phyloP scores from a whole-genome alignment of 2,329 filamentous ascomycete species.

The Colletotrichum eleusines region DNA sequence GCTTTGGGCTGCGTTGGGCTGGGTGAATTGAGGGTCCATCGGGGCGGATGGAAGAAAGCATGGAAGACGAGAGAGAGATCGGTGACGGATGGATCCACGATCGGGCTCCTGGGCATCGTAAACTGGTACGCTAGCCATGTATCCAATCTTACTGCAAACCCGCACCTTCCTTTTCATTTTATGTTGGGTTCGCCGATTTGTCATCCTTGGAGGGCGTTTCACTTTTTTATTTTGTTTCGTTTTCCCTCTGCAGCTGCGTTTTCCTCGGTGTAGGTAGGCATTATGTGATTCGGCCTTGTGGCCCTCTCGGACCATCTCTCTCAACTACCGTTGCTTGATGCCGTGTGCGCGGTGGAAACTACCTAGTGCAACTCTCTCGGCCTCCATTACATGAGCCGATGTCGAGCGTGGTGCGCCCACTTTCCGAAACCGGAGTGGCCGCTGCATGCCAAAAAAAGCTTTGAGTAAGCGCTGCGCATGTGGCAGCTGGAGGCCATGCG shows the following conservation, averaged over 20 bases:
- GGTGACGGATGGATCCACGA: slow-evolving; percentile 20
- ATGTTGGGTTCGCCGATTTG: not conserved
- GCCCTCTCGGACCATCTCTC: not conserved
- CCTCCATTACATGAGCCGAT: slow-evolving; percentile 7
- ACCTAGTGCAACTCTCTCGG: not conserved
- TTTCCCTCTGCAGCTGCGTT: not conserved
- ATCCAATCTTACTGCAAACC: slow-evolving; percentile 12
- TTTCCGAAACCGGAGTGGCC: slow-evolving; percentile 29
- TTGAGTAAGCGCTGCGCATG: slow-evolving; percentile 24
- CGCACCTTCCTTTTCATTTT: not conserved
- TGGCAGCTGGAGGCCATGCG: not conserved
- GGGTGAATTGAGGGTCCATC: slow-evolving; percentile 11
- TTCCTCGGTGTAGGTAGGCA: not conserved
- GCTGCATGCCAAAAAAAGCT: slow-evolving; percentile 15
- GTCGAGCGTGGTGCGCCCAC: slow-evolving; percentile 12
- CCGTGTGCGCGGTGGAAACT: not conserved
- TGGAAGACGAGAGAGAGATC: not conserved
- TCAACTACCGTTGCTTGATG: not conserved
- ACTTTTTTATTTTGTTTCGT: not conserved
- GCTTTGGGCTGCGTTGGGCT: slow-evolving; percentile 38
- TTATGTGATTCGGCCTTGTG: not conserved
- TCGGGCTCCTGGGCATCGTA: slow-evolving; percentile 7
- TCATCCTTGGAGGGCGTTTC: not conserved
- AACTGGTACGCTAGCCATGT: not conserved
- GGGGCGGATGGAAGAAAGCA: slow-evolving; percentile 9